Conservation (phyloP, 257 asterid species). For the Solanum sitiens region DNA sequence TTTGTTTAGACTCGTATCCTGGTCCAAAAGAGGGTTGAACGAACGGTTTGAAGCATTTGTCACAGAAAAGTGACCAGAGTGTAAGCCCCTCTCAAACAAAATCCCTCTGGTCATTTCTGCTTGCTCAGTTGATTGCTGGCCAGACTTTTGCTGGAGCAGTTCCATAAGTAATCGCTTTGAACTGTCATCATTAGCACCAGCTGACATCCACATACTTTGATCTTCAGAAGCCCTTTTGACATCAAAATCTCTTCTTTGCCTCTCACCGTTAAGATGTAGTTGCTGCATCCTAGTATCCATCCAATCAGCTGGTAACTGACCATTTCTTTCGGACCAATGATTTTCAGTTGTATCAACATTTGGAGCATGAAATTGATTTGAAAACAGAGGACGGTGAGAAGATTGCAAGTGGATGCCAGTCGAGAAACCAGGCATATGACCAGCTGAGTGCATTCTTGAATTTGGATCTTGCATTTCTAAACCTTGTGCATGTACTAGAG, state of each 20-base stretch:
- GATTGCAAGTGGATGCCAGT: slow-evolving; percentile 54
- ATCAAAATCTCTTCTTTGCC: slow-evolving; percentile 62
- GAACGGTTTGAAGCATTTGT: slow-evolving; percentile 36
- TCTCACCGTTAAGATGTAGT: slow-evolving; percentile 51
- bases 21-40: slow-evolving; percentile 34
- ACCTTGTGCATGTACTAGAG: slow-evolving; percentile 60
- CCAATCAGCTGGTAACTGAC: slow-evolving; percentile 56
- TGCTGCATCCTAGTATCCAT: slow-evolving; percentile 75
- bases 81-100: slow-evolving; percentile 38
- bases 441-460: slow-evolving; percentile 51
- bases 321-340: slow-evolving; percentile 64
- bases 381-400: slow-evolving; percentile 33
- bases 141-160: slow-evolving; percentile 74
- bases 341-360: slow-evolving; percentile 42
- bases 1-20: slow-evolving; percentile 33
- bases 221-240: slow-evolving; percentile 54
- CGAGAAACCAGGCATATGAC: slow-evolving; percentile 55
- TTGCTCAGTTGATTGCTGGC: slow-evolving; percentile 37
- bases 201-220: slow-evolving; percentile 90
- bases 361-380: slow-evolving; percentile 39
- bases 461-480: slow-evolving; percentile 67
- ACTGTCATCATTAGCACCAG: slow-evolving; percentile 77
- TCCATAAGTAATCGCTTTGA: slow-evolving; percentile 95
- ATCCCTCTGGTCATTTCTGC: slow-evolving; percentile 40
- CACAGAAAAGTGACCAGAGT: slow-evolving; percentile 40